A percentile compares a stretch with the other conserved stretches of the same genome.
Conservation (phyloP, 2,329 filamentous ascomycete species). For the Capronia coronata region DNA sequence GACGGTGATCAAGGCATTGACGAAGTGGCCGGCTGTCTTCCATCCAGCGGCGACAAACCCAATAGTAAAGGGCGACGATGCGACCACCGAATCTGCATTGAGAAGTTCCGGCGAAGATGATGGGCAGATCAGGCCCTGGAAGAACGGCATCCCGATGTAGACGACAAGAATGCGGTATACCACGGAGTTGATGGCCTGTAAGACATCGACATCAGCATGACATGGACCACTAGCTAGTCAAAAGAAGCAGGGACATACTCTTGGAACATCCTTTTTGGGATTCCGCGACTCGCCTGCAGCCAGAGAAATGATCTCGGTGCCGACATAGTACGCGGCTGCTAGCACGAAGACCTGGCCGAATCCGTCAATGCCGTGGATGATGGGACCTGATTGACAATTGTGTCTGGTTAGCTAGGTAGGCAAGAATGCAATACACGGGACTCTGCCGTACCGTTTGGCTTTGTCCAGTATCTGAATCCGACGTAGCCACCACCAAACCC, state of each 20-base stretch:
- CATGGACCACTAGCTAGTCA: no score
- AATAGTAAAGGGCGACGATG: constrained; percentile 44
- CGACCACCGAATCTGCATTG: neutral
- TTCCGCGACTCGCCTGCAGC: constrained; percentile 52
- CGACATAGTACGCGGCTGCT: constrained; percentile 36
- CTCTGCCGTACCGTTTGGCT: constrained; percentile 50
- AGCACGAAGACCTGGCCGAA: constrained; percentile 50
- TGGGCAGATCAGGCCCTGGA: constrained; percentile 10
- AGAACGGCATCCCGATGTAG: constrained; percentile 40
- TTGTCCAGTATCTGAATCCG: constrained; percentile 66
- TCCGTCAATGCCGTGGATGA: constrained; percentile 58
- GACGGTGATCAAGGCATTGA: constrained; percentile 70
- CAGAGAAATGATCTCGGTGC: constrained; percentile 48
- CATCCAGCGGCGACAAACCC: constrained; percentile 38
- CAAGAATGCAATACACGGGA: no score
- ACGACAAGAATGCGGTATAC: constrained; percentile 50
- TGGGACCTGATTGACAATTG: constrained; percentile 37
- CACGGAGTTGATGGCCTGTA: constrained; percentile 53
- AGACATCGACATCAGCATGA: no score
- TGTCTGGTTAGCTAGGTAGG: no score
- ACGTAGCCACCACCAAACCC: constrained; percentile 57
- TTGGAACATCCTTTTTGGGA: constrained; percentile 49
- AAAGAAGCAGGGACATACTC: constrained; percentile 43
- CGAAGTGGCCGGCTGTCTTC: constrained; percentile 59
- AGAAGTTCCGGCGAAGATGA: constrained; percentile 47